Percentiles rank a stretch among this genome's conserved stretches.
Conservation (phyloP, 106 monocot genomes). For the Xerophyta viscosa region DNA sequence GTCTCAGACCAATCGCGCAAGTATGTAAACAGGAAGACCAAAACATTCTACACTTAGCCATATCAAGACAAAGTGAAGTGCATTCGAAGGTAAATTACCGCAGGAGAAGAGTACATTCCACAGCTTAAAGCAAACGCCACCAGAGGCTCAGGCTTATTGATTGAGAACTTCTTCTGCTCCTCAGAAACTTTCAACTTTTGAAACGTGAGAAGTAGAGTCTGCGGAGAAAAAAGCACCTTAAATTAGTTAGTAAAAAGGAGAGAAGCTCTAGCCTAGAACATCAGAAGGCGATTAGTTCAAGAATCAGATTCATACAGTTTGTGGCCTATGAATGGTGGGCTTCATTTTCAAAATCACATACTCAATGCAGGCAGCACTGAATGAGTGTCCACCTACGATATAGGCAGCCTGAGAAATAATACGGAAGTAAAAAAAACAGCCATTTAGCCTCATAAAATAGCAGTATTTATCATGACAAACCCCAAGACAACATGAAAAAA, state of each 20-base stretch:
- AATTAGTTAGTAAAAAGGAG: background rate
- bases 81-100: conserved; percentile 36
- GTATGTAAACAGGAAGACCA: background rate
- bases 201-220: conserved; percentile 77
- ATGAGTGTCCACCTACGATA: conserved; percentile 74
- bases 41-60: background rate
- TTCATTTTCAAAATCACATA: conserved; percentile 81
- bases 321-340: conserved; percentile 55
- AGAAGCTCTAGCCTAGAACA: background rate
- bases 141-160: conserved; percentile 47
- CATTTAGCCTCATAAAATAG: too few relatives aligned
- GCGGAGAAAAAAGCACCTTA: background rate
- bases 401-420: conserved; percentile 61
- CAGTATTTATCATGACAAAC: too few relatives aligned
- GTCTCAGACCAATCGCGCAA: too few relatives aligned
- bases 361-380: conserved; percentile 78
- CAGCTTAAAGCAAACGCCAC: conserved; percentile 78
- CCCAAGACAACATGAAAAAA: too few relatives aligned
- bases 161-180: conserved; percentile 60
- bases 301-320: conserved; percentile 38
- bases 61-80: background rate
- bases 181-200: conserved; percentile 71
- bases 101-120: conserved; percentile 80
- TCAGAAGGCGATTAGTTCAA: background rate
- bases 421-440: background rate